Evolutionary conservation across 2,329 filamentous ascomycete species (phyloP).

Genomic region (Aureobasidium melanogenum): DNA sequence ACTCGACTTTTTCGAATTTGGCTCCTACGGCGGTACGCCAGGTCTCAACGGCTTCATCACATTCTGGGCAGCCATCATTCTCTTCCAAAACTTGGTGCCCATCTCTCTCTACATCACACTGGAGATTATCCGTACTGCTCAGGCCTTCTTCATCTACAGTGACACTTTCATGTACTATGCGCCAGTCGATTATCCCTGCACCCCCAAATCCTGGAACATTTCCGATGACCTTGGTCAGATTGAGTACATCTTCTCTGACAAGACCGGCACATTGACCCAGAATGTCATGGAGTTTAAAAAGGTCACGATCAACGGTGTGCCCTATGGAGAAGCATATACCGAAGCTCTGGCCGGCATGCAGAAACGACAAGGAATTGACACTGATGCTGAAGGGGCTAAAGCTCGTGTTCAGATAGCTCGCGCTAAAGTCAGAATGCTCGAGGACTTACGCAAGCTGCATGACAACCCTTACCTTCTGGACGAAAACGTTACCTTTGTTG

Average conservation of each 20-base stretch:
- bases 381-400: constrained; percentile 67
- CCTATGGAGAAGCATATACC: constrained; percentile 95
- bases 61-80: constrained; percentile 88
- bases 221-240: constrained; percentile 97
- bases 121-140: constrained; percentile 86
- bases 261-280: constrained; percentile 81
- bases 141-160: constrained; percentile 96
- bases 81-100: constrained; percentile 97
- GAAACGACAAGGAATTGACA: constrained; percentile 77
- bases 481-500: constrained; percentile 83
- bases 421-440: constrained; percentile 65
- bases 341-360: constrained; percentile 96
- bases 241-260: constrained; percentile 97
- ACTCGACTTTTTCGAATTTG: constrained; percentile 73
- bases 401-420: constrained; percentile 69
- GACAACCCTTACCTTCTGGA: constrained; percentile 87
- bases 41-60: constrained; percentile 85
- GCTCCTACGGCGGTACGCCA: constrained; percentile 58
- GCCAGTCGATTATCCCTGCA: constrained; percentile 83
- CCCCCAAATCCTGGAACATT: constrained; percentile 98
- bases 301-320: constrained; percentile 87
- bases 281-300: constrained; percentile 99
- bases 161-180: constrained; percentile 97
- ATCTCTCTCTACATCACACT: constrained; percentile 97
- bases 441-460: constrained; percentile 64